phyloP scores from a whole-genome alignment of 768 basidiomycete species.

The Kwoniella newhampshirensis region DNA sequence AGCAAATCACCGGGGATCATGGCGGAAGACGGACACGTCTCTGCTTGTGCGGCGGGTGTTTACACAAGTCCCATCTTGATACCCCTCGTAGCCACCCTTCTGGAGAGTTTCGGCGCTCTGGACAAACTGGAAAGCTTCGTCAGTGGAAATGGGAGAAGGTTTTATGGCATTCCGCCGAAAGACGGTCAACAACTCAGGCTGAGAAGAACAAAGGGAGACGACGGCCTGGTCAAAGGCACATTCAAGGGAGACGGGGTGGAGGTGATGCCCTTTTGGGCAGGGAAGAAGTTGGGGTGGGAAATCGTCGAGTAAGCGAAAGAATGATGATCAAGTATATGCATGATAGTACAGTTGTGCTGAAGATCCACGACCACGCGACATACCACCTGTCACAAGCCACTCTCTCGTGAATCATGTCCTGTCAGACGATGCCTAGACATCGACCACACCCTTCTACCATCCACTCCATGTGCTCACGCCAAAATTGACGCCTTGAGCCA shows the following conservation, averaged over 20 bases:
- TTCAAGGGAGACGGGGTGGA: conserved; percentile 51
- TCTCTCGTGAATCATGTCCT: neutral
- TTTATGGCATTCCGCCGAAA: conserved; percentile 61
- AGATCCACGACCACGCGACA: neutral
- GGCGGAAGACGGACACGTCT: conserved; percentile 55
- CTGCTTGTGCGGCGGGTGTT: conserved; percentile 88
- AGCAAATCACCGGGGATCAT: conserved; percentile 47
- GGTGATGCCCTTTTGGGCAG: conserved; percentile 84
- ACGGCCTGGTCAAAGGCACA: conserved; percentile 53
- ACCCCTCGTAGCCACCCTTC: conserved; percentile 80
- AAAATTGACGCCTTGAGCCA: conserved; percentile 92
- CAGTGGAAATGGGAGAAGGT: conserved; percentile 71
- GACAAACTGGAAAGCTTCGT: conserved; percentile 79
- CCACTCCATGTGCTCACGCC: too few relatives aligned
- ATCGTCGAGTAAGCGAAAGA: conserved; percentile 28
- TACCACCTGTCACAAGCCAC: neutral
- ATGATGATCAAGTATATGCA: neutral
- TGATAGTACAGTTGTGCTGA: neutral
- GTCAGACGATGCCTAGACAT: neutral
- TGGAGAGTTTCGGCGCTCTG: conserved; percentile 83
- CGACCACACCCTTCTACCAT: neutral
- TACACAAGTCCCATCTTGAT: conserved; percentile 92
- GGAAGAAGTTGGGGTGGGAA: conserved; percentile 73
- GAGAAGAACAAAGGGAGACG: conserved; percentile 27
- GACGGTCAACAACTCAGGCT: conserved; percentile 44